Percentiles rank a stretch among this genome's conserved stretches.
phyloP scores from a whole-genome alignment of 2,329 filamentous ascomycete genomes.

The Monosporascus sp. region DNA sequence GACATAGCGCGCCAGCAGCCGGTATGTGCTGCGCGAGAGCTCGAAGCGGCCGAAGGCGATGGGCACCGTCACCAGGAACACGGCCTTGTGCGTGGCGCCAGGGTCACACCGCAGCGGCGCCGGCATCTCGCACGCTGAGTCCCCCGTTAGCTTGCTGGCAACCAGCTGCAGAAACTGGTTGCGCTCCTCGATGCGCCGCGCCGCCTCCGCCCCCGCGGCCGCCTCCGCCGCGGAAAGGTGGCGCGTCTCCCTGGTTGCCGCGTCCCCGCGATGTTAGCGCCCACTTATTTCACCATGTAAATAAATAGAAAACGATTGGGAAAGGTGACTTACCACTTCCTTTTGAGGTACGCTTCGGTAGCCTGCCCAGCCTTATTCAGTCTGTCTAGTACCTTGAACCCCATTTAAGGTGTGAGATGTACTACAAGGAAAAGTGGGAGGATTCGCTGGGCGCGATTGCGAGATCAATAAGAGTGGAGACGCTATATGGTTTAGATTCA shows the following conservation, averaged over 20 bases:
- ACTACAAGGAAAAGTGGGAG: no score
- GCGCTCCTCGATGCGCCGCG: slow-evolving; percentile 13
- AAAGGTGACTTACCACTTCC: not conserved
- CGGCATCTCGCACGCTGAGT: slow-evolving; percentile 16
- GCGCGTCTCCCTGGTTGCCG: not conserved
- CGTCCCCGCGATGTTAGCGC: not conserved
- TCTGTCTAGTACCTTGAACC: not conserved
- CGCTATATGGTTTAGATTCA: no score
- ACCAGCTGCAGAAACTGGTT: slow-evolving; percentile 17
- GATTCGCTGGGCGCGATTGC: no score
- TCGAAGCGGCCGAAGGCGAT: slow-evolving; percentile 24
- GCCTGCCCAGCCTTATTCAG: not conserved
- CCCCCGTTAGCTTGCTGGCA: slow-evolving; percentile 16
- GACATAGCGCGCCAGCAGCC: slow-evolving; percentile 21
- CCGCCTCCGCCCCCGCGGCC: slow-evolving; percentile 9
- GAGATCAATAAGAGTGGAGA: no score
- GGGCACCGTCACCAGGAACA: slow-evolving; percentile 22
- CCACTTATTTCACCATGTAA: not conserved
- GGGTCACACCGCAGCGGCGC: slow-evolving; percentile 12
- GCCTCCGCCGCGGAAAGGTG: not conserved
- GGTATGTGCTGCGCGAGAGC: slow-evolving; percentile 19
- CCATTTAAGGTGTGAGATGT: not conserved
- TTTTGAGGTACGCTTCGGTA: not conserved
- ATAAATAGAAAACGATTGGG: not conserved
- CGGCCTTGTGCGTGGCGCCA: slow-evolving; percentile 13